Evolutionary conservation across 1,284 basidiomycete species (phyloP).

Genomic region (Puccinia hordei): DNA sequence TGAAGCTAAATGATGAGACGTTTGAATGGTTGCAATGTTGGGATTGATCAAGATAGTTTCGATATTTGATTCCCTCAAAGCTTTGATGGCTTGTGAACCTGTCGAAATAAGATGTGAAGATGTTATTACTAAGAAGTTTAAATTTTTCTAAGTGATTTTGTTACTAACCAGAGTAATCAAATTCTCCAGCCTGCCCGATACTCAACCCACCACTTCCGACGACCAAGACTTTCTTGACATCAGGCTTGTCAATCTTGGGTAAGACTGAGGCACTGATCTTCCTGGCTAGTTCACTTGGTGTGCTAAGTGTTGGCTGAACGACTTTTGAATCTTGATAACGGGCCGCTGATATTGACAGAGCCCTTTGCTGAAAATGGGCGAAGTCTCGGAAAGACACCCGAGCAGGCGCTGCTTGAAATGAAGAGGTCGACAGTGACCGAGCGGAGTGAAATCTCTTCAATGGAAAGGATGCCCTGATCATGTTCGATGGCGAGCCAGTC

Average conservation of each 20-base stretch:
- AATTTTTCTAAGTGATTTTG: neutral
- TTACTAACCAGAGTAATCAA: slow-evolving; percentile 86
- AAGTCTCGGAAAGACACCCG: slow-evolving; percentile 20
- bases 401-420: slow-evolving; percentile 7
- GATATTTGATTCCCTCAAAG: slow-evolving; percentile 90
- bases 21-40: slow-evolving; percentile 96
- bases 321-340: slow-evolving; percentile 16
- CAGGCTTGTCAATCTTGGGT: slow-evolving; percentile 77
- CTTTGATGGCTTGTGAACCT: slow-evolving; percentile 94
- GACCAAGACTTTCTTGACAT: slow-evolving; percentile 93
- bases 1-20: slow-evolving; percentile 90
- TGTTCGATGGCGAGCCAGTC: slow-evolving; percentile 17
- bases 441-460: slow-evolving; percentile 35
- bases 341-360: slow-evolving; percentile 22
- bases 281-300: slow-evolving; percentile 86
- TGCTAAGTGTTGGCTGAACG: slow-evolving; percentile 38
- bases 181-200: slow-evolving; percentile 98
- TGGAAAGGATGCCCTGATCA: slow-evolving; percentile 31
- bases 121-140: neutral
- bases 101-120: slow-evolving; percentile 23
- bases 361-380: slow-evolving; percentile 1
- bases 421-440: neutral
- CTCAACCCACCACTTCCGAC: slow-evolving; percentile 94
- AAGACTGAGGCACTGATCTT: slow-evolving; percentile 87
- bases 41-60: slow-evolving; percentile 95